A percentile compares a stretch with the other conserved stretches of the same genome.
These are phyloP conservation scores for Diospyros lotus DNA, from an alignment of 148 eudicot genomes.

Conservation along the genomic window DNA sequence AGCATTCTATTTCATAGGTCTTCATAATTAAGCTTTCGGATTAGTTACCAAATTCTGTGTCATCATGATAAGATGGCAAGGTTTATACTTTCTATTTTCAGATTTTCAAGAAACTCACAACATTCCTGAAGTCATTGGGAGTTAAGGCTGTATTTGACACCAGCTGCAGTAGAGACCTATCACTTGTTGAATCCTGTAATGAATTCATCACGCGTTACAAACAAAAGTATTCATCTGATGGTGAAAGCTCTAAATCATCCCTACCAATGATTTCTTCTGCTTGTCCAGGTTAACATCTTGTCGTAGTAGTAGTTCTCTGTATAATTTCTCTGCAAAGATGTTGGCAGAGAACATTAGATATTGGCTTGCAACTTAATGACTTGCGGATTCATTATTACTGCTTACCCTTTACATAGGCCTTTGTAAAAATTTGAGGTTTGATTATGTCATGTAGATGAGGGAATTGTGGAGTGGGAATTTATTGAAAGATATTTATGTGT, in stretches of 20 bases:
- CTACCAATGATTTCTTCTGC: slow-evolving; percentile 92
- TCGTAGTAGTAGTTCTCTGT: not conserved
- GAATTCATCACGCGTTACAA: slow-evolving; percentile 79
- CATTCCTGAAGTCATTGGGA: slow-evolving; percentile 88
- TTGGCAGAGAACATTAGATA: not conserved
- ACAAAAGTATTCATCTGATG: slow-evolving; percentile 40
- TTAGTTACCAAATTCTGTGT: too few relatives aligned
- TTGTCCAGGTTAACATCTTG: slow-evolving; percentile 71
- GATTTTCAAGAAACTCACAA: slow-evolving; percentile 82
- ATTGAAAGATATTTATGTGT: not conserved
- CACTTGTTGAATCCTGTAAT: slow-evolving; percentile 88
- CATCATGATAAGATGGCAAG: slow-evolving; percentile 1
- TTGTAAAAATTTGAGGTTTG: slow-evolving; percentile 1
- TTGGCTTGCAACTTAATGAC: not conserved
- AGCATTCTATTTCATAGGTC: not conserved
- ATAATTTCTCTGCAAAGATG: not conserved
- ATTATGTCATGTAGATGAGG: not conserved
- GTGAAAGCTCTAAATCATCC: slow-evolving; percentile 30
- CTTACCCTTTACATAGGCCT: not conserved
- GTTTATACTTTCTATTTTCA: slow-evolving; percentile 24
- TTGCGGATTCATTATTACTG: not conserved
- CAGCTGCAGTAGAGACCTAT: slow-evolving; percentile 85
- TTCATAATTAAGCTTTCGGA: not conserved
- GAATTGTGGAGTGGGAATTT: not conserved
- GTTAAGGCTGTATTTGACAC: slow-evolving; percentile 93